These are phyloP conservation scores for Trametes cinnabarina DNA, from an alignment of 768 basidiomycete genomes.

Conservation along the genomic window DNA sequence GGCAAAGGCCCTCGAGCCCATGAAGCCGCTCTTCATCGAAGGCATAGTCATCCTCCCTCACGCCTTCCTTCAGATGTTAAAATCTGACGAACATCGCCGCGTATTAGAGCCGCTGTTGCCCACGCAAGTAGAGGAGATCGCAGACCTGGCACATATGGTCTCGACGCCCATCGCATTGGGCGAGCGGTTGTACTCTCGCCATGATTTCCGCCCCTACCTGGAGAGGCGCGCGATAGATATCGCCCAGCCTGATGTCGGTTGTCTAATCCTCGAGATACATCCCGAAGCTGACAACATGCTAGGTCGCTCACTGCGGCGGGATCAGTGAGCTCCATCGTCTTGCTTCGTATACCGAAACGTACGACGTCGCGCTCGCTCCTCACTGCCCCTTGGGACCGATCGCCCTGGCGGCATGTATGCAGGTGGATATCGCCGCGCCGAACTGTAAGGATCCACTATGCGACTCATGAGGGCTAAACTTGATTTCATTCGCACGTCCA, in stretches of 20 bases:
- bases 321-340: conserved; percentile 60
- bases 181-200: conserved; percentile 60
- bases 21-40: conserved; percentile 65
- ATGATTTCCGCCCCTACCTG: conserved; percentile 64
- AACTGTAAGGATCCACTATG: conserved; percentile 48
- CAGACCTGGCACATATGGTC: conserved; percentile 51
- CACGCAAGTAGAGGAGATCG: conserved; percentile 58
- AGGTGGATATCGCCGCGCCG: conserved; percentile 55
- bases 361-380: conserved; percentile 70
- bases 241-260: conserved; percentile 60
- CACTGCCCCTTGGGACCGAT: conserved; percentile 74
- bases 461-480: neutral
- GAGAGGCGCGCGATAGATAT: conserved; percentile 65
- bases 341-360: conserved; percentile 58
- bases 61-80: neutral
- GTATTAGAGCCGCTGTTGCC: conserved; percentile 54
- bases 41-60: conserved; percentile 30
- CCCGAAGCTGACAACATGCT: neutral
- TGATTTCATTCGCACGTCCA: conserved; percentile 15
- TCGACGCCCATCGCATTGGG: conserved; percentile 63
- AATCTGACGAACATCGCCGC: neutral
- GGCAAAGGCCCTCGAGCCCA: conserved; percentile 56
- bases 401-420: conserved; percentile 68
- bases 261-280: no score
- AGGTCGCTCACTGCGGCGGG: conserved; percentile 61